Base-by-base conservation (phyloP, 306 rosid species). In the Glycine latifolia region DNA sequence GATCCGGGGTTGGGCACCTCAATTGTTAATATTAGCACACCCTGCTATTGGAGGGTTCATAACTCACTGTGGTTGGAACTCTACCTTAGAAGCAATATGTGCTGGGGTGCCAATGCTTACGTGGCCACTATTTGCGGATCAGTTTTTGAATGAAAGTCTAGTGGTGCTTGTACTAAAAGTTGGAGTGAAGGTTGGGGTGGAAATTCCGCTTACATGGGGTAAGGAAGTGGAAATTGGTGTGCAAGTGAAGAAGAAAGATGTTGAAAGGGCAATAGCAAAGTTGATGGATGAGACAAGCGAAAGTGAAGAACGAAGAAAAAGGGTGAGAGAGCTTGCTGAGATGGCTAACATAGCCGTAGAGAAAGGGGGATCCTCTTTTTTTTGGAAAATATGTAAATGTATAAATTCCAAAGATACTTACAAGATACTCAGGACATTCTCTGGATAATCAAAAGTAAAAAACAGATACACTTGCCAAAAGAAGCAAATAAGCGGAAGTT, bases 41-140 rank as follows among this genome's bases (percentile, higher is more conserved):
- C 70, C 80, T 8, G 72, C 92, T 9, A 44, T 83, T 31, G 94
- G 91, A 58, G 92, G 87, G 33, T 91, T 91, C 71, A 33, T 91
- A 62, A 90, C 97, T 0, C 97, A 91, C 13, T 89, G 92, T 66
- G 92, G 96, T 0, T 91, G 93, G 96, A 91, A 91, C 81, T 91
- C 96, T 5, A 88, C 85, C 10, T 62, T 90, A 1, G 94, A 91
- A 73, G 90, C 84, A 10, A 73, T 87, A 31, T 67, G 86, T 65
- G 83, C 83, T 1, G 91, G 92, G 10, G 77, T 91, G 37, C 92
- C 97, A 52, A 80, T 91, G 89, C 67, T 91, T 39, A 88, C 83
- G 0, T 91, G 94, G 92, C 97, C 94, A 7, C 56, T 85, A n/a
- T 87, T 84, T 66, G 85, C 88, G 0, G 97, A 91, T 81, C 94